Evolutionary conservation across 768 basidiomycete species (phyloP).

Genomic region (Mycena latifolia): DNA sequence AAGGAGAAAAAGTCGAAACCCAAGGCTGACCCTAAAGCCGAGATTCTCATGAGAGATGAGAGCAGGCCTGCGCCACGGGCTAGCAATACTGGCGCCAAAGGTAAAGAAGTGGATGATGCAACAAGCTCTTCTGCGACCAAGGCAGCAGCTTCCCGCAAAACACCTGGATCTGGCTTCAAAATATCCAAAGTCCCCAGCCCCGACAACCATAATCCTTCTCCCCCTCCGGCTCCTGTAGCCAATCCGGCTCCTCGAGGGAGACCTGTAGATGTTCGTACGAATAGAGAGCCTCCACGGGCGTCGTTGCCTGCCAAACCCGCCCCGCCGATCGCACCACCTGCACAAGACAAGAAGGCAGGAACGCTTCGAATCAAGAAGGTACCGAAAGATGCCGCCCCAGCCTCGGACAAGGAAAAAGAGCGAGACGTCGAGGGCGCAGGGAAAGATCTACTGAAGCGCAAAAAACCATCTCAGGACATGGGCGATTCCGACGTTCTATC

Average conservation of each 20-base stretch:
- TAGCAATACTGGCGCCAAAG: constrained; percentile 40
- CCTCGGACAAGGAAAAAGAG: constrained; percentile 18
- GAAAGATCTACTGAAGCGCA: constrained; percentile 53
- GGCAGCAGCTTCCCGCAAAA: constrained; percentile 36
- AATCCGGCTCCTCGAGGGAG: constrained; percentile 32
- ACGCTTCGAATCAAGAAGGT: constrained; percentile 31
- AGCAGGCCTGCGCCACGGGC: constrained; percentile 40
- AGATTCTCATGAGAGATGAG: constrained; percentile 65
- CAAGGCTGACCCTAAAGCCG: constrained; percentile 54
- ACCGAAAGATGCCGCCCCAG: constrained; percentile 10
- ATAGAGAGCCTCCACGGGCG: constrained; percentile 40
- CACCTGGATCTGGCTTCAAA: constrained; percentile 64
- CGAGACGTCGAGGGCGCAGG: constrained; percentile 9
- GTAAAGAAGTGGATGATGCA: constrained; percentile 34
- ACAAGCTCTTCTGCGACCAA: constrained; percentile 20
- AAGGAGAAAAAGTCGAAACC: constrained; percentile 61
- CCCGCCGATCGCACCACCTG: constrained; percentile 41
- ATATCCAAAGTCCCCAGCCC: constrained; percentile 46
- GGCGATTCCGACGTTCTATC: constrained; percentile 46
- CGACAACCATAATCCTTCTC: constrained; percentile 15
- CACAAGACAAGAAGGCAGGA: constrained; percentile 42
- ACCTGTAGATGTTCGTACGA: constrained; percentile 31
- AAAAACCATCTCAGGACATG: constrained; percentile 45
- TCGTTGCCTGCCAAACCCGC: constrained; percentile 51
- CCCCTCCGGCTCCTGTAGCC: constrained; percentile 32